Base-by-base conservation (phyloP, 805 yeast species). In the Saturnispora saitoi region DNA sequence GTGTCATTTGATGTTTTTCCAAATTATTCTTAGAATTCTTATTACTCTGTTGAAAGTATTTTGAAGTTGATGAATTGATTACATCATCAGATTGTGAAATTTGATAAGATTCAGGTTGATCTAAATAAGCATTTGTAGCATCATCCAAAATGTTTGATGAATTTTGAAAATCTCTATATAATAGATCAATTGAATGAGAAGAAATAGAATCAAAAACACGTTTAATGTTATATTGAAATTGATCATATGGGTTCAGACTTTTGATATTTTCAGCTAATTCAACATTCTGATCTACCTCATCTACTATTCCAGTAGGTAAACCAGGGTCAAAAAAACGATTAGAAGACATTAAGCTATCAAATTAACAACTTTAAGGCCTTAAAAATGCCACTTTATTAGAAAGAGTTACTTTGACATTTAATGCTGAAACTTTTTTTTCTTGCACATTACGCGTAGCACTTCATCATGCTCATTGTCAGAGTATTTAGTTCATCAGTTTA, bases 61-160 rank as follows among this genome's bases (percentile, higher is more conserved):
- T 28, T 15, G 47, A 44, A 15, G n/a, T 17, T 17, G 45, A 42
- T 26, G 37, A 20, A 29, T 31, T 24, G 10, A 17, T 20, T 17
- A 34, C 24, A 19, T 44, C 37, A 20, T 28, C 9, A 2, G 28
- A 26, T 6, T n/a, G 12, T 24, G 12, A 36, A 12, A 7, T 15
- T 20, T 45, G 48, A 26, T 51, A 54, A n/a, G 41, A 24, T 14
- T 50, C 53, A 12, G 50, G 51, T 30, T 52, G 45, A 41, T 71
- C 76, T 48, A 71, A 65, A 51, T 67, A 71, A 1, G 65, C 67
- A 48, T 69, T 66, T 2, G 70, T 65, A 1, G 78, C 74, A n/a
- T 56, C 56, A 11, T 68, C 51, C 3, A 72, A 56, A 2, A 63
- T 56, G n/a, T 64, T 61, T 1, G 54, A 56, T 0, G 55, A 43